These are phyloP conservation scores for Moniliella sp. DNA, from an alignment of 1,284 basidiomycete species.

Conservation along the genomic window DNA sequence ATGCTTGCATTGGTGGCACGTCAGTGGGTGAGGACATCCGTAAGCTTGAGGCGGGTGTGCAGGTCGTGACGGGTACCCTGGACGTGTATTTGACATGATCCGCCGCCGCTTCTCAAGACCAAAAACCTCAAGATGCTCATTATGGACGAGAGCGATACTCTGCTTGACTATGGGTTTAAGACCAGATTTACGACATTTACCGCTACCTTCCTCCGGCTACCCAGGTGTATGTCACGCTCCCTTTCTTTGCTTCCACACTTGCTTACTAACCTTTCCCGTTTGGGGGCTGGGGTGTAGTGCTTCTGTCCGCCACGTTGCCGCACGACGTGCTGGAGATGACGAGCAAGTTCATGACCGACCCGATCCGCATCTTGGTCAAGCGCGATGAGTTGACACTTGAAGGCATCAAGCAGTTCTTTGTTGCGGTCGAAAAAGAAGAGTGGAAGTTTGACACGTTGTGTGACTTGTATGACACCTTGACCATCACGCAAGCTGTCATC, in stretches of 20 bases:
- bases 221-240: slow-evolving; percentile 46
- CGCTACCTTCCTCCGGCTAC: slow-evolving; percentile 93
- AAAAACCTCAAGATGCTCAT: slow-evolving; percentile 75
- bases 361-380: slow-evolving; percentile 74
- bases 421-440: slow-evolving; percentile 77
- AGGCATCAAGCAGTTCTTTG: slow-evolving; percentile 79
- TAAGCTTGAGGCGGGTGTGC: slow-evolving; percentile 57
- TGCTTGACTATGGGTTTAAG: slow-evolving; percentile 80
- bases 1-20: slow-evolving; percentile 69
- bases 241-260: slow-evolving; percentile 59
- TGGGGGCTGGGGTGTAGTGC: slow-evolving; percentile 36
- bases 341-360: slow-evolving; percentile 83
- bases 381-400: slow-evolving; percentile 68
- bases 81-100: slow-evolving; percentile 75
- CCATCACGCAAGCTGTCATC: slow-evolving; percentile 76
- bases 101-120: slow-evolving; percentile 59
- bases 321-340: slow-evolving; percentile 70
- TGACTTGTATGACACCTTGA: slow-evolving; percentile 74
- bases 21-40: slow-evolving; percentile 71
- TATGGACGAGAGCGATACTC: slow-evolving; percentile 78
- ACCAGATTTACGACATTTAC: slow-evolving; percentile 88
- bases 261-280: slow-evolving; percentile 55
- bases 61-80: slow-evolving; percentile 67
- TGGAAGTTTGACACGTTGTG: slow-evolving; percentile 79
- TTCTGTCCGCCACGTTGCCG: slow-evolving; percentile 74